phyloP scores from a whole-genome alignment of 2,329 filamentous ascomycete species.

The Phialophora verrucosa region DNA sequence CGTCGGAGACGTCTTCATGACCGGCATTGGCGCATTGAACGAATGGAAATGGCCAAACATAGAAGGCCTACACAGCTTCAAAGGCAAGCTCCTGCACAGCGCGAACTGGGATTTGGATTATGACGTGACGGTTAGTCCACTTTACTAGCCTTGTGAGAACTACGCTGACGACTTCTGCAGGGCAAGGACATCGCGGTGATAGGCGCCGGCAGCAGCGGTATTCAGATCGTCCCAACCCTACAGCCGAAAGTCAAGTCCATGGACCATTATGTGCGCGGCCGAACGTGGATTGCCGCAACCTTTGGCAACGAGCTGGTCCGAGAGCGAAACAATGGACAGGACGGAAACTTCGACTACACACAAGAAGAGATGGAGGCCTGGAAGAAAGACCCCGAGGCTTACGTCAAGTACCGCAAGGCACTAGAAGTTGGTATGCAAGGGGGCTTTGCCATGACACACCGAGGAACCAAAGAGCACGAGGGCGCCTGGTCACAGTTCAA shows the following conservation, averaged over 20 bases:
- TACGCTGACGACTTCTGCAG: slow-evolving; percentile 8
- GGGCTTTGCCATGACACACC: slow-evolving; percentile 37
- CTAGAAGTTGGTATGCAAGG: slow-evolving; percentile 43
- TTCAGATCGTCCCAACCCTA: slow-evolving; percentile 42
- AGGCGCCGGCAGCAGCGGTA: slow-evolving; percentile 40
- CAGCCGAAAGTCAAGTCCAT: slow-evolving; percentile 40
- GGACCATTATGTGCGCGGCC: slow-evolving; percentile 41
- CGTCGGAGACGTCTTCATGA: slow-evolving; percentile 60
- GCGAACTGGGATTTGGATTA: slow-evolving; percentile 42
- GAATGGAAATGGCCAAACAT: slow-evolving; percentile 52
- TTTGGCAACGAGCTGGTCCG: slow-evolving; percentile 38
- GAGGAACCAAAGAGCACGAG: slow-evolving; percentile 34
- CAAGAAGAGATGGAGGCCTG: slow-evolving; percentile 40
- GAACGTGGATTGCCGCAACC: slow-evolving; percentile 42
- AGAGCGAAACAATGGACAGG: slow-evolving; percentile 37
- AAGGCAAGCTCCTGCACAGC: slow-evolving; percentile 43
- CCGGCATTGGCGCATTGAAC: slow-evolving; percentile 65
- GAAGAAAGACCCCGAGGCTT: slow-evolving; percentile 32
- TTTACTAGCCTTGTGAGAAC: not conserved
- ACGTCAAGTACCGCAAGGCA: slow-evolving; percentile 45
- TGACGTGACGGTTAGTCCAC: slow-evolving; percentile 29
- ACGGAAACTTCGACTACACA: slow-evolving; percentile 42
- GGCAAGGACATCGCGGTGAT: slow-evolving; percentile 41
- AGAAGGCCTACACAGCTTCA: slow-evolving; percentile 41
- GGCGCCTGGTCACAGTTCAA: slow-evolving; percentile 27